These are phyloP conservation scores for Actinomortierella ambigua DNA, from an alignment of 371 early-diverging fungal genomes.

Conservation along the genomic window DNA sequence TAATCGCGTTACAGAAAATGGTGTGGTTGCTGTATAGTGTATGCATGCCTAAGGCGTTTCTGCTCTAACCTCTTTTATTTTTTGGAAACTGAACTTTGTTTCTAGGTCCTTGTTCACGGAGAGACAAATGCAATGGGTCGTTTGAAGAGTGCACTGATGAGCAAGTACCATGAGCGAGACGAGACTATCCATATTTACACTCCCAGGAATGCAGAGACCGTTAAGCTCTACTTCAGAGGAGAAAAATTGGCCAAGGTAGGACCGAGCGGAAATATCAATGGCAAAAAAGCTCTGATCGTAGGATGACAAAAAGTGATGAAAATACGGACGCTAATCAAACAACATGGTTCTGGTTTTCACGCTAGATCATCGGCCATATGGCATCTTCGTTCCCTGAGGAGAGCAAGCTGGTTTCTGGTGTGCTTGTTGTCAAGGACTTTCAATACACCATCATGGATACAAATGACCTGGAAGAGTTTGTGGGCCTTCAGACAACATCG, in stretches of 20 bases:
- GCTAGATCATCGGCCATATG: conserved; percentile 81
- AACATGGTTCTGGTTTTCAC: not conserved
- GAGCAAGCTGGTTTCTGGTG: conserved; percentile 73
- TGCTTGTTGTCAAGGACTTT: conserved; percentile 91
- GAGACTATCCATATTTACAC: conserved; percentile 88
- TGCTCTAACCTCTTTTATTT: not conserved
- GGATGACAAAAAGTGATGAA: not conserved
- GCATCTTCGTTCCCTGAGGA: conserved; percentile 73
- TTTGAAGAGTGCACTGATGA: conserved; percentile 89
- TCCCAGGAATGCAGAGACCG: conserved; percentile 95
- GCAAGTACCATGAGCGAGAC: conserved; percentile 83
- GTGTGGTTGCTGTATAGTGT: not conserved
- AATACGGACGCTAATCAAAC: not conserved
- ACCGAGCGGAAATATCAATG: not conserved
- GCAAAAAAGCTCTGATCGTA: not conserved
- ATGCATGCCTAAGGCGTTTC: not conserved
- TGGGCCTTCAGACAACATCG: conserved; percentile 75
- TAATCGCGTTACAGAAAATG: not conserved
- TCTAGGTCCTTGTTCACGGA: conserved; percentile 96
- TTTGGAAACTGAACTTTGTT: not conserved
- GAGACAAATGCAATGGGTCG: conserved; percentile 99
- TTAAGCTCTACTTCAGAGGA: conserved; percentile 92
- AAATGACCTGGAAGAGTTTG: conserved; percentile 78
- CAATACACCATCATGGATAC: conserved; percentile 85
- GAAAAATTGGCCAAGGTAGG: conserved; percentile 91